Conservation (phyloP, 352 stramenopile genomes). For the Globisporangium cylindrosporum region DNA sequence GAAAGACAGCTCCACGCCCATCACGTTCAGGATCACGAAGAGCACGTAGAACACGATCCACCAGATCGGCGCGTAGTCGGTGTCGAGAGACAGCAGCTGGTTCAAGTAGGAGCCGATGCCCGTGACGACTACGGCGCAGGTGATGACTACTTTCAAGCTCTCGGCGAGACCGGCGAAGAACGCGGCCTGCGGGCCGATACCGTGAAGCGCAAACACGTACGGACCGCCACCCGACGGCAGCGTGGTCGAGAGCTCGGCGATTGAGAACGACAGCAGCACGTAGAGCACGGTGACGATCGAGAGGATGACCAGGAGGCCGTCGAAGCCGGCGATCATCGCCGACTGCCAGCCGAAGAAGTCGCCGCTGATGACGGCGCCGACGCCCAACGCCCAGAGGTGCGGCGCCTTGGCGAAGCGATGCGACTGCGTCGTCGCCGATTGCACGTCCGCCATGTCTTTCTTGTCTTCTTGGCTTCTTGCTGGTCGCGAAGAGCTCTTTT, state of each 20-base stretch:
- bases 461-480: neutral
- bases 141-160: conserved; percentile 70
- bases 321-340: conserved; percentile 48
- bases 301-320: conserved; percentile 58
- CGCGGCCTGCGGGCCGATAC: conserved; percentile 42
- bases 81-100: conserved; percentile 40
- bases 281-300: conserved; percentile 58
- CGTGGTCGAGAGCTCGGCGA: conserved; percentile 61
- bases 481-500: neutral
- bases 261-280: conserved; percentile 67
- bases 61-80: conserved; percentile 44
- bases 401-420: conserved; percentile 50
- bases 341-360: conserved; percentile 72
- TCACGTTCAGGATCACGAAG: conserved; percentile 60
- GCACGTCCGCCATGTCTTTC: conserved; percentile 3
- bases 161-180: conserved; percentile 68
- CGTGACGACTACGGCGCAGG: conserved; percentile 52
- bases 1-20: conserved; percentile 64
- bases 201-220: conserved; percentile 67
- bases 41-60: conserved; percentile 61
- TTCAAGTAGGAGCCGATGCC: conserved; percentile 72
- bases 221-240: conserved; percentile 48
- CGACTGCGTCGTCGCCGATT: conserved; percentile 1
- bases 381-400: conserved; percentile 54
- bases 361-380: conserved; percentile 53